These are phyloP conservation scores for Hypoxylon trugodes DNA, from an alignment of 495 filamentous ascomycete genomes.

Conservation along the genomic window DNA sequence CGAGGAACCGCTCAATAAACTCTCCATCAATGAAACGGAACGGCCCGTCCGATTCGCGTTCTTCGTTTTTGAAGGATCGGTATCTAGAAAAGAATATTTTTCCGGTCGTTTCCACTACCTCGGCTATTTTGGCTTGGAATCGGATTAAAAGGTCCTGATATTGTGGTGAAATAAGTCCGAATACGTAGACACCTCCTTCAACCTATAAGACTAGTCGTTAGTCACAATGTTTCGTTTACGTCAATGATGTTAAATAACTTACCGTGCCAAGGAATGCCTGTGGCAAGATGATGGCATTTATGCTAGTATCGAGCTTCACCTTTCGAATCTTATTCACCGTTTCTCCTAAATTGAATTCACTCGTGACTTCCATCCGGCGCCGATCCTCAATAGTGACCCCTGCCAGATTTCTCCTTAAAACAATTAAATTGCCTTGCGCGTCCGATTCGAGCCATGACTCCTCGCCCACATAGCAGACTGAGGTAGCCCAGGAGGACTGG, in stretches of 20 bases:
- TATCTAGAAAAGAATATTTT: slow-evolving; percentile 77
- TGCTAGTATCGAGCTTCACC: slow-evolving; percentile 64
- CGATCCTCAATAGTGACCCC: slow-evolving; percentile 79
- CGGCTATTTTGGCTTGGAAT: slow-evolving; percentile 74
- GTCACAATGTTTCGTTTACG: slow-evolving; percentile 8
- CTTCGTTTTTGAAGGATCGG: slow-evolving; percentile 77
- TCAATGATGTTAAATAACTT: slow-evolving; percentile 45
- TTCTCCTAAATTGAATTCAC: slow-evolving; percentile 86
- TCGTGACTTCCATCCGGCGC: slow-evolving; percentile 72
- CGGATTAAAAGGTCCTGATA: slow-evolving; percentile 83
- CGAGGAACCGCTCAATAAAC: slow-evolving; percentile 84
- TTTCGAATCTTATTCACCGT: slow-evolving; percentile 83
- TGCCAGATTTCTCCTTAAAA: slow-evolving; percentile 73
- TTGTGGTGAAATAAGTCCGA: slow-evolving; percentile 73
- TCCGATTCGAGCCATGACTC: slow-evolving; percentile 83
- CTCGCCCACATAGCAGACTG: slow-evolving; percentile 72
- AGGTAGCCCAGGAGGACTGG: slow-evolving; percentile 82
- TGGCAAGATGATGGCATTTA: slow-evolving; percentile 73
- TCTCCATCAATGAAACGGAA: slow-evolving; percentile 93
- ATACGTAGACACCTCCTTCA: slow-evolving; percentile 91
- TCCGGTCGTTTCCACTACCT: slow-evolving; percentile 71
- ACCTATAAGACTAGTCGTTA: slow-evolving; percentile 61
- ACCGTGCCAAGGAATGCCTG: slow-evolving; percentile 91
- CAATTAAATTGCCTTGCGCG: slow-evolving; percentile 84
- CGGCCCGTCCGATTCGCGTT: slow-evolving; percentile 76